Percentiles rank a stretch among this genome's conserved stretches.
Conservation (phyloP, 2,329 filamentous ascomycete genomes). For the Periconia macrospinosa region DNA sequence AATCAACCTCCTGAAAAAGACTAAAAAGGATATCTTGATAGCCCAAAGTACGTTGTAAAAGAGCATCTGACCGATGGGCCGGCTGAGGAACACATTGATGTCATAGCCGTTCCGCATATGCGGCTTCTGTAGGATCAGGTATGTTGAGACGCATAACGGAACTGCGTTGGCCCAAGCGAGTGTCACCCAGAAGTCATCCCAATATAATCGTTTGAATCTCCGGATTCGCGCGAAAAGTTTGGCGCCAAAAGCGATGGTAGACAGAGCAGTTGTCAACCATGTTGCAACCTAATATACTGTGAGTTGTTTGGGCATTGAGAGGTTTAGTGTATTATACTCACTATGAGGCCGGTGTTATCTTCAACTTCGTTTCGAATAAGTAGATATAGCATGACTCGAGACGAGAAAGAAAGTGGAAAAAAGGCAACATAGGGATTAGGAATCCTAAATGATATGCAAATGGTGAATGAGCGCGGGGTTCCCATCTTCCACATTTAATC, state of each 20-base stretch:
- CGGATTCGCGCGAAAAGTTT: constrained; percentile 3
- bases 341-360: neutral
- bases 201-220: constrained; percentile 9
- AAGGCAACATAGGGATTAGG: neutral
- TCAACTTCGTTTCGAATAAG: neutral
- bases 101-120: neutral
- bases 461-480: neutral
- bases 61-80: constrained; percentile 5
- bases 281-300: neutral
- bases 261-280: constrained; percentile 2
- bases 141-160: neutral
- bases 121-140: neutral
- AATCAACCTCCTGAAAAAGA: constrained; percentile 8
- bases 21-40: constrained; percentile 9
- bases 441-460: neutral
- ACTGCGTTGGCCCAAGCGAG: constrained; percentile 2
- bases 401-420: neutral
- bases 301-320: neutral
- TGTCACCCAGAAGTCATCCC: constrained; percentile 11
- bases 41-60: constrained; percentile 8
- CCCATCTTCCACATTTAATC: neutral
- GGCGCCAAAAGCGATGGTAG: constrained; percentile 1
- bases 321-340: neutral
- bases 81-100: constrained; percentile 2
- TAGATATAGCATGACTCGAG: neutral